These are phyloP conservation scores for Alternaria longipes DNA, from an alignment of 2,329 filamentous ascomycete genomes.

Conservation along the genomic window DNA sequence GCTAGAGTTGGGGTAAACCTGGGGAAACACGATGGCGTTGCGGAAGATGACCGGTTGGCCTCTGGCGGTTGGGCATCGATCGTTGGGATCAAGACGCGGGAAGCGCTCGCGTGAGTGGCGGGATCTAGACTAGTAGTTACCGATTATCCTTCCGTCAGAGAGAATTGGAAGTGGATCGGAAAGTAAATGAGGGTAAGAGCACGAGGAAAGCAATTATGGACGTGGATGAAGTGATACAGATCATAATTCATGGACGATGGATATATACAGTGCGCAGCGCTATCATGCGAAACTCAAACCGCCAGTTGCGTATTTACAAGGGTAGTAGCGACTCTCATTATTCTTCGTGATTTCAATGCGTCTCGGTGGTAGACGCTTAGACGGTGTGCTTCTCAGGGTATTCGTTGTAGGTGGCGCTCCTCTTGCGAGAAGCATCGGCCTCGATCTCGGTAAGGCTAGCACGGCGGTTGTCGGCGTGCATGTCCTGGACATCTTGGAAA, in stretches of 20 bases:
- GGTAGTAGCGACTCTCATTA: background rate
- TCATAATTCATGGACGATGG: constrained; percentile 8
- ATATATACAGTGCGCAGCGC: constrained; percentile 1
- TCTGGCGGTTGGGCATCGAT: background rate
- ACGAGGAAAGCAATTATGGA: background rate
- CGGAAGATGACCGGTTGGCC: background rate
- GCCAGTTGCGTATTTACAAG: constrained; percentile 2
- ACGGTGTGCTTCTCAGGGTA: constrained; percentile 27
- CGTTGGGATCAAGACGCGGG: background rate
- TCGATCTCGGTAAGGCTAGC: constrained; percentile 47
- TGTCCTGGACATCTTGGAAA: constrained; percentile 50
- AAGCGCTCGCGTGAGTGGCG: background rate
- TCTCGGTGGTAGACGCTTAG: background rate
- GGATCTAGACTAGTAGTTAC: background rate
- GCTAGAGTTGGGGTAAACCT: background rate
- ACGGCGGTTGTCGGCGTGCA: constrained; percentile 34
- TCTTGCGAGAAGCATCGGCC: constrained; percentile 44
- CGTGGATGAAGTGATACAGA: background rate
- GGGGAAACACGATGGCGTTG: background rate
- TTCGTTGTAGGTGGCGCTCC: constrained; percentile 44
- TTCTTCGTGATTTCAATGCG: background rate
- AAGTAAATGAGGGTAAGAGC: background rate
- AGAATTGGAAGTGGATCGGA: background rate
- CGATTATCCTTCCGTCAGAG: background rate
- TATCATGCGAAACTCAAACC: background rate